These are phyloP conservation scores for Penicillium atrosanguineum DNA, from an alignment of 495 filamentous ascomycete species.

Conservation along the genomic window DNA sequence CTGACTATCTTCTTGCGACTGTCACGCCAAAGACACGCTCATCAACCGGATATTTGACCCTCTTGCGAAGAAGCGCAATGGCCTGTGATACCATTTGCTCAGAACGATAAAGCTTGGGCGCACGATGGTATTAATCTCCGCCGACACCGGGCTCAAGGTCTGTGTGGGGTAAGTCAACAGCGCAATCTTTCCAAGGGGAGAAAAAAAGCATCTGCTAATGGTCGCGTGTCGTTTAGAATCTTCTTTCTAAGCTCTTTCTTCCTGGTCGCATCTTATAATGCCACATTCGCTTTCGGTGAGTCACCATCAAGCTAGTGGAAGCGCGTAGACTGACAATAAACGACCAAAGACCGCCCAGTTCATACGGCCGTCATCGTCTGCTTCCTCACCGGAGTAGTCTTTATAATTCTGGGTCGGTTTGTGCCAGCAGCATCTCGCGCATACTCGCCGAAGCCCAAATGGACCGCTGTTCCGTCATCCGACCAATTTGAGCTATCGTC, in stretches of 20 bases:
- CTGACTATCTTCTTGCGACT: background rate
- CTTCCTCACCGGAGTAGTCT: slow-evolving; percentile 31
- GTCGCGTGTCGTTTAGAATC: slow-evolving; percentile 19
- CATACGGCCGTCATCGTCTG: slow-evolving; percentile 37
- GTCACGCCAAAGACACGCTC: slow-evolving; percentile 1
- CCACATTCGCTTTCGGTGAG: slow-evolving; percentile 45
- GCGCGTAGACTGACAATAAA: slow-evolving; percentile 9
- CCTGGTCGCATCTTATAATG: slow-evolving; percentile 33
- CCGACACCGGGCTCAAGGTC: slow-evolving; percentile 36
- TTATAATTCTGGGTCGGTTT: slow-evolving; percentile 35
- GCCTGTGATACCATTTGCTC: slow-evolving; percentile 1
- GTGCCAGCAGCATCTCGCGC: slow-evolving; percentile 14
- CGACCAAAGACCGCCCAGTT: slow-evolving; percentile 39
- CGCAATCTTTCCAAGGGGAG: background rate
- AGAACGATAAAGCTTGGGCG: slow-evolving; percentile 11
- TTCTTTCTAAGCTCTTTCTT: slow-evolving; percentile 38
- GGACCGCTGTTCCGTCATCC: slow-evolving; percentile 13
- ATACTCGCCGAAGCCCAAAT: slow-evolving; percentile 20
- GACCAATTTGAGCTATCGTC: slow-evolving; percentile 23
- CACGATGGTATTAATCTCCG: slow-evolving; percentile 33
- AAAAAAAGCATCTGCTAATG: slow-evolving; percentile 2
- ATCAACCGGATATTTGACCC: background rate
- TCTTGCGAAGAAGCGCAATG: slow-evolving; percentile 14
- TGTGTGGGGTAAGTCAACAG: slow-evolving; percentile 35
- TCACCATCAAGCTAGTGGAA: background rate